Percentiles rank a stretch among this genome's conserved stretches.
phyloP scores from a whole-genome alignment of 306 rosid genomes.

The Castanopsis chinensis region DNA sequence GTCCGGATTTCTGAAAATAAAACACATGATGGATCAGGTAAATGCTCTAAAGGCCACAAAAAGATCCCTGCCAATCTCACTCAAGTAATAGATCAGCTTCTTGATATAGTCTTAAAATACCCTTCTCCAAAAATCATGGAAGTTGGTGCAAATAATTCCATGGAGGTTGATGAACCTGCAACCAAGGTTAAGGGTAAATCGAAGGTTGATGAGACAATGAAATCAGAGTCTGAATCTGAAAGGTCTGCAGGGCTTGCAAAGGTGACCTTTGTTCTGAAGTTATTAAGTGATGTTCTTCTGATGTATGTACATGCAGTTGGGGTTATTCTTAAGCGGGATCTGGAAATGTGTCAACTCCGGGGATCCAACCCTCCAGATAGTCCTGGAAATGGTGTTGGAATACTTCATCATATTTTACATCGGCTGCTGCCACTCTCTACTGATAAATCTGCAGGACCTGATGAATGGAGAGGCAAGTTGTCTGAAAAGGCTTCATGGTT shows the following conservation, averaged over 20 bases:
- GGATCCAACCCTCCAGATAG: conserved; percentile 63
- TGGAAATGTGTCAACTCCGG: conserved; percentile 82
- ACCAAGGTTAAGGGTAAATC: conserved; percentile 92
- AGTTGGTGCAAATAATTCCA: conserved; percentile 48
- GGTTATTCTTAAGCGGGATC: conserved; percentile 85
- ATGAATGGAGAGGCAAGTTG: conserved; percentile 94
- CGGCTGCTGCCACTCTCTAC: conserved; percentile 70
- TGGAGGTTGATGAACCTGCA: conserved; percentile 94
- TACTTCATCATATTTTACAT: conserved; percentile 77
- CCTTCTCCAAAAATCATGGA: conserved; percentile 55
- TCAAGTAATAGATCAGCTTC: conserved; percentile 95
- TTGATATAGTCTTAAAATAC: conserved; percentile 86
- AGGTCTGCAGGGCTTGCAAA: conserved; percentile 88
- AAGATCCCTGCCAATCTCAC: conserved; percentile 88
- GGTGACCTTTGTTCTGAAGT: conserved; percentile 89
- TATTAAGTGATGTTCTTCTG: conserved; percentile 88
- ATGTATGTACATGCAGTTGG: conserved; percentile 96
- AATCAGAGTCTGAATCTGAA: conserved; percentile 69
- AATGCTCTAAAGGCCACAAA: conserved; percentile 80
- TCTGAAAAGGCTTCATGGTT: conserved; percentile 95
- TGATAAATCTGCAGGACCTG: conserved; percentile 93
- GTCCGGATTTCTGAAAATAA: conserved; percentile 79
- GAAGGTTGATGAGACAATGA: conserved; percentile 69
- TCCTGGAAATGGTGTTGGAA: conserved; percentile 65
- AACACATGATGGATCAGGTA: conserved; percentile 73